These are phyloP conservation scores for Boechera divaricarpa DNA, from an alignment of 345 rosid species.

Conservation along the genomic window DNA sequence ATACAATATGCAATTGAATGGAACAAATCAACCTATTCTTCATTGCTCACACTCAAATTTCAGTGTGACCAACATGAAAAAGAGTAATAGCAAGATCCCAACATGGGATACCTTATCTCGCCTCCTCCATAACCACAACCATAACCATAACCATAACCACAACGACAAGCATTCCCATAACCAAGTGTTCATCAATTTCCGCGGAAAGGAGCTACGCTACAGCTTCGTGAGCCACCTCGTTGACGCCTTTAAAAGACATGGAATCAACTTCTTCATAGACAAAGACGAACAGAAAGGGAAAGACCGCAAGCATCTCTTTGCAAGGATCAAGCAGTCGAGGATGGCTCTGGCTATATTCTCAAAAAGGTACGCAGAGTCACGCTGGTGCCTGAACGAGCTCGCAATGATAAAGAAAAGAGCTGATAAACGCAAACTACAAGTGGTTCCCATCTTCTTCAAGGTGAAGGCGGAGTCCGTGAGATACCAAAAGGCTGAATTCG, in stretches of 20 bases:
- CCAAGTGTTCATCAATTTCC: slow-evolving; percentile 26
- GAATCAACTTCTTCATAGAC: slow-evolving; percentile 28
- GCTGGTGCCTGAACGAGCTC: slow-evolving; percentile 17
- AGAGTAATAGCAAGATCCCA: not conserved
- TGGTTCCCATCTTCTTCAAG: slow-evolving; percentile 27
- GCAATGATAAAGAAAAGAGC: not conserved
- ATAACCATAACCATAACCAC: not conserved
- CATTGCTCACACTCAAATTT: not conserved
- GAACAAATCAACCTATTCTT: not conserved
- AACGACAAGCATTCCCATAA: too few relatives aligned
- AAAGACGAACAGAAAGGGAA: slow-evolving; percentile 16
- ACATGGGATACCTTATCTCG: not conserved
- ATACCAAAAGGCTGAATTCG: not conserved
- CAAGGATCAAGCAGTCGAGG: slow-evolving; percentile 10
- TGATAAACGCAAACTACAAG: not conserved
- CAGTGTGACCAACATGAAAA: not conserved
- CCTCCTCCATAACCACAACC: not conserved
- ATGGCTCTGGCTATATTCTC: slow-evolving; percentile 9
- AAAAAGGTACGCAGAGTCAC: slow-evolving; percentile 9
- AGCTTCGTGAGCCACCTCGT: slow-evolving; percentile 27
- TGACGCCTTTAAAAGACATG: slow-evolving; percentile 10
- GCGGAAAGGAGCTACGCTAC: slow-evolving; percentile 11
- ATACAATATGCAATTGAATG: not conserved
- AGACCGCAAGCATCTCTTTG: not conserved
- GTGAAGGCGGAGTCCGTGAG: not conserved